Conservation (phyloP, 1,139 yeast genomes). For the Blastobotrys elegans region DNA sequence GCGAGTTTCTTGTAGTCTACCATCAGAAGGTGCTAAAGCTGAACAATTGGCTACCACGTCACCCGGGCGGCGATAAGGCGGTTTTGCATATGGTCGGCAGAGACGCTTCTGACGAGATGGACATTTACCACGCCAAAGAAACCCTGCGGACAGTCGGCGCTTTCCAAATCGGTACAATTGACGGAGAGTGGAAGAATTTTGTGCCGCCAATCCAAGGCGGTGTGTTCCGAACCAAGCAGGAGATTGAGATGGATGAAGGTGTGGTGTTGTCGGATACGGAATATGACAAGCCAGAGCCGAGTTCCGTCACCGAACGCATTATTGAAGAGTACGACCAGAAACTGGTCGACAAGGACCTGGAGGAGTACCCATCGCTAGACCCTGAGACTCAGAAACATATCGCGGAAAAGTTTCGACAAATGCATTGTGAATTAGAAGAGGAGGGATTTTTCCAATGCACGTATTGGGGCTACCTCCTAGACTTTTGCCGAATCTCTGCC, state of each 20-base stretch:
- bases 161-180: slow-evolving; percentile 60
- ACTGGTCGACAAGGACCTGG: slow-evolving; percentile 50
- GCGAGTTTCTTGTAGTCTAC: slow-evolving; percentile 67
- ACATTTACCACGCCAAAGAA: slow-evolving; percentile 64
- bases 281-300: background rate
- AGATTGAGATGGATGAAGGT: slow-evolving; percentile 25
- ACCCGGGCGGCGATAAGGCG: slow-evolving; percentile 90
- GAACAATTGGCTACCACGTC: slow-evolving; percentile 63
- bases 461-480: slow-evolving; percentile 67
- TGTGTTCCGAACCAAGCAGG: slow-evolving; percentile 36
- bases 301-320: slow-evolving; percentile 31
- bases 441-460: slow-evolving; percentile 67
- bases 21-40: slow-evolving; percentile 56
- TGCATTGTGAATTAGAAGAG: slow-evolving; percentile 52
- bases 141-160: slow-evolving; percentile 46
- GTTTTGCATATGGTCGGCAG: slow-evolving; percentile 80
- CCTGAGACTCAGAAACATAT: slow-evolving; percentile 57
- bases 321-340: slow-evolving; percentile 55
- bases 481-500: slow-evolving; percentile 53
- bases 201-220: slow-evolving; percentile 92
- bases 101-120: slow-evolving; percentile 89
- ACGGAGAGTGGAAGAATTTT: slow-evolving; percentile 57
- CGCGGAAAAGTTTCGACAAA: slow-evolving; percentile 51
- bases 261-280: slow-evolving; percentile 27
- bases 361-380: slow-evolving; percentile 58